Evolutionary conservation across 805 yeast species (phyloP), one percentile per base, ranked within the genome.

Genomic region (Myxozyma melibiosi): DNA sequence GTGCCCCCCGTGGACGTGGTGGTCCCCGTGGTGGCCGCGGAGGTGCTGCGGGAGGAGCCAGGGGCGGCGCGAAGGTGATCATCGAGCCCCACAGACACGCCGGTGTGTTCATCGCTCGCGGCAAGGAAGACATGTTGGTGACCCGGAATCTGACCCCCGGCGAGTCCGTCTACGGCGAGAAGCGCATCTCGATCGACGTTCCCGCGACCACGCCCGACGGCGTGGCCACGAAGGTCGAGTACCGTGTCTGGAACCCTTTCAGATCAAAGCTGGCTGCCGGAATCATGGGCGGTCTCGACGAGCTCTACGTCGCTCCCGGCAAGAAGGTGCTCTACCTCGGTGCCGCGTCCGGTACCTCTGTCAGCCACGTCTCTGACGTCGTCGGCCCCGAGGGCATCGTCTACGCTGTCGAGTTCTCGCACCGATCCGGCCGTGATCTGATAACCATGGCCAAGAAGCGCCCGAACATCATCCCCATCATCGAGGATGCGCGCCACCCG

Each of bases 231-330:
- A 94, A 94, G 82, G 83, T 85, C 62, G 99, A 94, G 81, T 94
- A 94, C 85, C 91, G 99, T 84, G 99, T 94, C 67, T 94, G 99
- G 99, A 94, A 94, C 79, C 99, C 99, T 64, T 94, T 94, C 88
- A 88, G 99, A 85, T 92, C 98, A 59, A 94, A 94, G 84, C 81
- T 94, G 80, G 99, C 99, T 74, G 99, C 99, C 63, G 99, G 99
- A 88, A 89, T 94, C 67, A 88, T 94, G 90, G 99, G 99, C 79
- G 99, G 99, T 87, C 79, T 94, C 68, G 99, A 92, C 74, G 97
- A 94, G 79, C 78, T 94, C 68, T 95, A 90, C 81, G 88, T 94
- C 77, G 95, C 88, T 56, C 99, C 99, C 71, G 99, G 99, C 73
- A 90, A 88, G 80, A 94, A 94, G 81, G 98, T 94, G 53, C 81